These are phyloP conservation scores for Scleroderma citrinum DNA, from an alignment of 768 basidiomycete species.

Conservation along the genomic window DNA sequence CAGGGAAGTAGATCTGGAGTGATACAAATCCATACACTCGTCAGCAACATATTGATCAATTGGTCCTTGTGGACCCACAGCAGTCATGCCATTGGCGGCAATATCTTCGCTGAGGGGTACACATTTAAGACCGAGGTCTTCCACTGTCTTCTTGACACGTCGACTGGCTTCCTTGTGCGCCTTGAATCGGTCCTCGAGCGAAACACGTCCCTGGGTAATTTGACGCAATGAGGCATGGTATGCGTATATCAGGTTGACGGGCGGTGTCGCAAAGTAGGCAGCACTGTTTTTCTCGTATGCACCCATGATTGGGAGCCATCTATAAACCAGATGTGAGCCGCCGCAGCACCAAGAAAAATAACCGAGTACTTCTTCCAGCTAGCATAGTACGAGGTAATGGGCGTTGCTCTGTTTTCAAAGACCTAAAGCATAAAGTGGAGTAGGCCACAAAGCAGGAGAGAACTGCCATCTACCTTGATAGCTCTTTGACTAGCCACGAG, in stretches of 20 bases:
- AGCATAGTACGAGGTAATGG: slow-evolving; percentile 77
- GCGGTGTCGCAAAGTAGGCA: slow-evolving; percentile 93
- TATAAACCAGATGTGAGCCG: slow-evolving; percentile 19
- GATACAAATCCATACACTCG: neutral
- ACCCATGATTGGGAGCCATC: slow-evolving; percentile 92
- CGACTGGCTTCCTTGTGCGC: slow-evolving; percentile 65
- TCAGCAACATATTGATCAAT: neutral
- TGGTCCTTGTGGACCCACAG: slow-evolving; percentile 38
- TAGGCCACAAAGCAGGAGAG: neutral
- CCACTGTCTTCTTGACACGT: slow-evolving; percentile 62
- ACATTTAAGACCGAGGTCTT: slow-evolving; percentile 64
- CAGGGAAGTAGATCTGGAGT: slow-evolving; percentile 71
- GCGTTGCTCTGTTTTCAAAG: slow-evolving; percentile 30
- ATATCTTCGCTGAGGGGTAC: slow-evolving; percentile 56
- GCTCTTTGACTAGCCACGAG: slow-evolving; percentile 77
- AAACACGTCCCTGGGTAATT: slow-evolving; percentile 57
- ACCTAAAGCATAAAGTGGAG: slow-evolving; percentile 4
- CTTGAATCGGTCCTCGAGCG: slow-evolving; percentile 73
- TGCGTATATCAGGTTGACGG: slow-evolving; percentile 91
- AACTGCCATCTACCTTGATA: slow-evolving; percentile 41
- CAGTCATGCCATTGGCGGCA: slow-evolving; percentile 94
- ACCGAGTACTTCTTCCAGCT: slow-evolving; percentile 73
- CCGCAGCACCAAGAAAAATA: neutral
- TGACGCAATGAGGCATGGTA: slow-evolving; percentile 73
- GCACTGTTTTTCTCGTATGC: slow-evolving; percentile 79